phyloP scores from a whole-genome alignment of 805 yeast genomes.

The Pichia californica region DNA sequence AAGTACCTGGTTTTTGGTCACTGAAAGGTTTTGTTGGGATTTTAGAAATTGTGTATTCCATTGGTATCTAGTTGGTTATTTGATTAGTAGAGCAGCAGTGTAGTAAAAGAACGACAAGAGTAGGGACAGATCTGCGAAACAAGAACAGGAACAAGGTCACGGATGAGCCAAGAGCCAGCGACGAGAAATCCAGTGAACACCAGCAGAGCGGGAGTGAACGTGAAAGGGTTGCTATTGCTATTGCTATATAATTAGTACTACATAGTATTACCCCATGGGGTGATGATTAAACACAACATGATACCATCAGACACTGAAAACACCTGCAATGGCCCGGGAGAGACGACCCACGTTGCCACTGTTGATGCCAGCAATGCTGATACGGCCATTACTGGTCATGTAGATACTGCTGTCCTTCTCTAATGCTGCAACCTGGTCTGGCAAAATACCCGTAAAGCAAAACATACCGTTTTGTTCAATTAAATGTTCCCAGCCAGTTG shows the following conservation, averaged over 20 bases:
- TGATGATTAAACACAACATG: neutral
- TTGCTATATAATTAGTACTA: too few species aligned
- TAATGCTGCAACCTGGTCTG: slow-evolving; percentile 66
- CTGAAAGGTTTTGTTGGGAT: slow-evolving; percentile 67
- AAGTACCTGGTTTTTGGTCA: slow-evolving; percentile 97
- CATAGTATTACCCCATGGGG: slow-evolving; percentile 21
- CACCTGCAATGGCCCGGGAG: neutral
- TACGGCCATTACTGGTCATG: slow-evolving; percentile 85
- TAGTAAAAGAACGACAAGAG: neutral
- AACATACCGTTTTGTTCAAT: slow-evolving; percentile 94
- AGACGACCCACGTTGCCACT: slow-evolving; percentile 65
- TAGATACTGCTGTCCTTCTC: slow-evolving; percentile 71
- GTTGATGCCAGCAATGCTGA: slow-evolving; percentile 86
- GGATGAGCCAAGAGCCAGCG: too few species aligned
- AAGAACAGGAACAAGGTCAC: too few species aligned
- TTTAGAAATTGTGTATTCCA: slow-evolving; percentile 8
- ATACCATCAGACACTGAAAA: neutral
- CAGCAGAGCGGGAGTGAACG: too few species aligned
- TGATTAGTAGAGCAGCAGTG: neutral
- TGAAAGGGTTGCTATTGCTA: too few species aligned
- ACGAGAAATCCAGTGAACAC: too few species aligned
- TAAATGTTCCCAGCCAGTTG: slow-evolving; percentile 78
- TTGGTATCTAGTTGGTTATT: neutral
- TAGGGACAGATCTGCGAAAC: too few species aligned
- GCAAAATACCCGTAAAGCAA: slow-evolving; percentile 76